Evolutionary conservation across 1,284 basidiomycete species (phyloP).

Genomic region (Microbotryomycetes sp.): DNA sequence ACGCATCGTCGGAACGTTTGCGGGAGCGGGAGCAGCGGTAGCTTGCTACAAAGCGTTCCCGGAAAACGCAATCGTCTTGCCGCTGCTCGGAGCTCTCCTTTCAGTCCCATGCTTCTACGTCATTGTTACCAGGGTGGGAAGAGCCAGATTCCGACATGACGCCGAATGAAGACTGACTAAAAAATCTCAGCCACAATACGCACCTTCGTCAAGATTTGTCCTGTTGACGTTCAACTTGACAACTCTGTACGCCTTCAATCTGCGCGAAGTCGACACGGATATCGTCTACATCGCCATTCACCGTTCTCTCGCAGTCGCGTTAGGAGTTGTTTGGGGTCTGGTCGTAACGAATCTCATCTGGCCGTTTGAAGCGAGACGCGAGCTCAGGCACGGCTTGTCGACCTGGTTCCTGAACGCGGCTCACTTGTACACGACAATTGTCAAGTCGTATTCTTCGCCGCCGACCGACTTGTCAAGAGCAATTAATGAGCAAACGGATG

Average conservation of each 20-base stretch:
- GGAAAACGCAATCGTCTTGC: constrained; percentile 63
- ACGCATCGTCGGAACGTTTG: constrained; percentile 64
- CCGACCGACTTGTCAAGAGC: constrained; percentile 5
- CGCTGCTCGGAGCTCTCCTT: constrained; percentile 79
- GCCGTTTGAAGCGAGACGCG: constrained; percentile 85
- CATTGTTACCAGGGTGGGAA: constrained; percentile 57
- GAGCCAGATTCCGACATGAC: background rate
- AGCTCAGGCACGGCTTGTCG: constrained; percentile 73
- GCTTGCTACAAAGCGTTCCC: constrained; percentile 48
- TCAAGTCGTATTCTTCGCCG: constrained; percentile 58
- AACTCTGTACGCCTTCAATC: constrained; percentile 65
- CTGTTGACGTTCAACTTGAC: constrained; percentile 76
- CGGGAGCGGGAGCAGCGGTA: constrained; percentile 20
- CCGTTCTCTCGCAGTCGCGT: constrained; percentile 55
- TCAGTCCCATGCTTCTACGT: constrained; percentile 91
- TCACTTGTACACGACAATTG: constrained; percentile 73
- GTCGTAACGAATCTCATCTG: constrained; percentile 85
- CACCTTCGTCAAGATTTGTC: constrained; percentile 57
- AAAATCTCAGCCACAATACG: constrained; percentile 9
- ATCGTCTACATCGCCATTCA: constrained; percentile 38
- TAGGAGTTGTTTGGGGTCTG: constrained; percentile 82
- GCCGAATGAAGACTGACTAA: background rate
- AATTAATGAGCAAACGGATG: background rate
- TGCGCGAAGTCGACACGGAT: constrained; percentile 35
- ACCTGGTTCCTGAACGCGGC: constrained; percentile 75